Conservation (phyloP, 1,284 basidiomycete species). For the Tylopilus sp. region DNA sequence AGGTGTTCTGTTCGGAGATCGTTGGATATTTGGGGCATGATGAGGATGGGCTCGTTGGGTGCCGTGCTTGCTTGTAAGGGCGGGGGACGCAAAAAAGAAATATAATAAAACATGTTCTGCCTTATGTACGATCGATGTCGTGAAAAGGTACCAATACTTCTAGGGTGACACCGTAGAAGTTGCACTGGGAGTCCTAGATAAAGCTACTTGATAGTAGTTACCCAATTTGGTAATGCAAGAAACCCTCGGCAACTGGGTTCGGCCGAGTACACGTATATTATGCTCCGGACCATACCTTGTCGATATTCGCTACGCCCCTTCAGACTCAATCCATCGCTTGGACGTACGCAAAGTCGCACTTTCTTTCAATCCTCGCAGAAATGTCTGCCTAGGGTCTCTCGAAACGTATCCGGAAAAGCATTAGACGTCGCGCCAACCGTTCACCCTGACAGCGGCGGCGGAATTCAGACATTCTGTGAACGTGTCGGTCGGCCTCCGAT, state of each 20-base stretch:
- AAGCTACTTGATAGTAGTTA: background rate
- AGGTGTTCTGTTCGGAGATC: constrained; percentile 80
- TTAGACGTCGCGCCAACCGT: constrained; percentile 30
- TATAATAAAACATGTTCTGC: constrained; percentile 76
- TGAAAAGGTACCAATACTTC: too few relatives aligned
- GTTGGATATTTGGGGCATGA: constrained; percentile 83
- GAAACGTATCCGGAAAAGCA: constrained; percentile 18
- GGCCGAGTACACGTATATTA: constrained; percentile 17
- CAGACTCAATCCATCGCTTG: constrained; percentile 22
- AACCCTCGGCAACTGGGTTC: background rate
- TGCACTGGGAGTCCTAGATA: too few relatives aligned
- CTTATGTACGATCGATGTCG: too few relatives aligned
- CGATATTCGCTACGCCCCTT: constrained; percentile 33
- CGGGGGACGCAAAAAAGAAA: constrained; percentile 83
- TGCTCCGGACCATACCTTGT: constrained; percentile 36
- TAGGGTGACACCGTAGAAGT: too few relatives aligned
- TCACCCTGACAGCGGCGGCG: constrained; percentile 34
- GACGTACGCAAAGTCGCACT: constrained; percentile 27
- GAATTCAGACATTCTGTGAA: constrained; percentile 48
- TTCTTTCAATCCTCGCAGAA: constrained; percentile 30
- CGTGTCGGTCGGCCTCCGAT: constrained; percentile 49
- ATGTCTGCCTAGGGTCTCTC: constrained; percentile 34
- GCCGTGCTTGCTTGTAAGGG: constrained; percentile 57
- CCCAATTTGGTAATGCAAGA: constrained; percentile 11
- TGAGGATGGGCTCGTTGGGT: constrained; percentile 52